A percentile compares a stretch with the other conserved stretches of the same genome.
These are phyloP conservation scores for Phanerodontia chrysosporium DNA, from an alignment of 768 basidiomycete genomes.

Conservation along the genomic window DNA sequence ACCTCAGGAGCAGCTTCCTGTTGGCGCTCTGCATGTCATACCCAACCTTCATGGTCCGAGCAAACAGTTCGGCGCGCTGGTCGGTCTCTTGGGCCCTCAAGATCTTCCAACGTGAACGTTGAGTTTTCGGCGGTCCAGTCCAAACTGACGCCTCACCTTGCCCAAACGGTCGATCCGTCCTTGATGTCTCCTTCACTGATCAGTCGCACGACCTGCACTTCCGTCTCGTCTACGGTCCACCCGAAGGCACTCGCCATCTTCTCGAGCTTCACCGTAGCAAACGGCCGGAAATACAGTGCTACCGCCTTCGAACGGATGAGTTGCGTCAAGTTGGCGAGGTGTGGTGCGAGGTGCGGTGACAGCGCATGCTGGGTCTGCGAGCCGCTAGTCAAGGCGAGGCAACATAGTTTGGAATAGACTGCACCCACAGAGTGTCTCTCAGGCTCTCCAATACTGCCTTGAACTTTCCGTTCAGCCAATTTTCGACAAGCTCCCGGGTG, in stretches of 20 bases:
- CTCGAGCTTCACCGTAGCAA: conserved; percentile 75
- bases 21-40: conserved; percentile 69
- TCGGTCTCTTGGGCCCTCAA: conserved; percentile 77
- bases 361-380: conserved; percentile 68
- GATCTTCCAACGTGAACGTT: conserved; percentile 44
- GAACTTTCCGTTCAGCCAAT: conserved; percentile 86
- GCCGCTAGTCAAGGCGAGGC: not conserved
- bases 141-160: conserved; percentile 48
- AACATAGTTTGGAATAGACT: conserved; percentile 13
- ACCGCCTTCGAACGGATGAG: conserved; percentile 76
- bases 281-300: conserved; percentile 88
- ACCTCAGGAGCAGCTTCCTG: conserved; percentile 73
- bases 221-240: conserved; percentile 60
- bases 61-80: conserved; percentile 72
- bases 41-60: conserved; percentile 69
- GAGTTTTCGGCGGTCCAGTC: not conserved
- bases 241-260: conserved; percentile 88
- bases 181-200: conserved; percentile 74
- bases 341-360: conserved; percentile 72
- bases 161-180: conserved; percentile 88
- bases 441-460: conserved; percentile 76
- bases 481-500: conserved; percentile 78
- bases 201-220: conserved; percentile 68
- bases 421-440: conserved; percentile 59
- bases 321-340: conserved; percentile 60